Percentiles rank a stretch among this genome's conserved stretches.
Conservation (phyloP, 495 filamentous ascomycete genomes). For the Penicillium samsonianum region DNA sequence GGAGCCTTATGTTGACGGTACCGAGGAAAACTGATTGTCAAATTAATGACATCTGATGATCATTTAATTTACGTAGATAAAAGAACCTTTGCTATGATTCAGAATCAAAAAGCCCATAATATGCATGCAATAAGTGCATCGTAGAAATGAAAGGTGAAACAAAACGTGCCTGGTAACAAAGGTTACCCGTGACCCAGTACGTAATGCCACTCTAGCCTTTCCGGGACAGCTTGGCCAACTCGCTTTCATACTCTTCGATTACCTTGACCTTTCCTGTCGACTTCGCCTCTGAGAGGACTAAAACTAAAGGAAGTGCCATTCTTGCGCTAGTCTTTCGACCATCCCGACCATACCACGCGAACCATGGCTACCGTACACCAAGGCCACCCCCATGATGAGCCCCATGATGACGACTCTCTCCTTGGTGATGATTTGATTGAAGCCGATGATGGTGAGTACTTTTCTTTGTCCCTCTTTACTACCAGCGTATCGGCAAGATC, state of each 20-base stretch:
- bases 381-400: constrained; percentile 38
- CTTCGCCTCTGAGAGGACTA: constrained; percentile 11
- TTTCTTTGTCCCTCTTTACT: neutral
- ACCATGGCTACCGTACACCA: constrained; percentile 50
- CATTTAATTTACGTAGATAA: neutral
- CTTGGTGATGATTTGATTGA: constrained; percentile 92
- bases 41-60: neutral
- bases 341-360: constrained; percentile 14
- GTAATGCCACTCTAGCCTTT: constrained; percentile 54
- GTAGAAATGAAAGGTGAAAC: constrained; percentile 23
- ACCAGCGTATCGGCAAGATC: neutral
- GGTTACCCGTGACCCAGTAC: constrained; percentile 25
- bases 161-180: constrained; percentile 23
- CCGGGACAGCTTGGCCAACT: constrained; percentile 34
- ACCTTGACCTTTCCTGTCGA: constrained; percentile 5
- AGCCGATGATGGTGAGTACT: constrained; percentile 79
- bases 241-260: constrained; percentile 15
- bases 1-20: constrained; percentile 18
- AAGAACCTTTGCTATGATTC: neutral
- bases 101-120: neutral
- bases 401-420: constrained; percentile 60
- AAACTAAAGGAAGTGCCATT: neutral
- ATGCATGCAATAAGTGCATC: neutral
- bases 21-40: constrained; percentile 1
- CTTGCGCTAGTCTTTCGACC: constrained; percentile 9